Evolutionary conservation across 2,329 filamentous ascomycete species (phyloP), one percentile per base, ranked within the genome.

Genomic region (Paracorniculantispora psalliotae): DNA sequence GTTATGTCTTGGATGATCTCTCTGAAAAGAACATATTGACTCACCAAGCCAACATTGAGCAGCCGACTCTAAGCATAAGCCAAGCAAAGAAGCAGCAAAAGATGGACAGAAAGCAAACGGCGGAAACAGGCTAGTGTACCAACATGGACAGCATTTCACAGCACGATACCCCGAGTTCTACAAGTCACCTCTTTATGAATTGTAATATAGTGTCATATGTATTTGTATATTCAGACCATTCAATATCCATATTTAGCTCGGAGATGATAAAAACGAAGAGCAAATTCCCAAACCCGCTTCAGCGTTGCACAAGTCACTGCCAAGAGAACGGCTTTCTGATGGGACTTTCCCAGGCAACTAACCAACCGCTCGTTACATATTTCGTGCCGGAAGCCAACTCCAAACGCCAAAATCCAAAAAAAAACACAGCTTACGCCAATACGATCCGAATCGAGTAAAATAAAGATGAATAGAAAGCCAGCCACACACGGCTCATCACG

Each of bases 1-100:
- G 76, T 43, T 94, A 96, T 68, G 75, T 91, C 21, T 78, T 99
- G 33, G 94, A 99, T 69, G 83, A 91, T 58, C 77, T 97, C 13
- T 80, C 78, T 21, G 80, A 82, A 41, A 82, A 83, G 55, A 78
- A 80, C 12, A 71, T 91, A 19, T 67, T 65, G n/a, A 66, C 65
- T 52, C 81, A 84, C 61, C 77, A 75, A 67, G 74, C 75, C 60
- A 73, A 74, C 61, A 67, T 76, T 25, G 75, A 76, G 19, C 79
- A 82, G 19, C 75, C 79, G 25, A 70, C 71, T 17, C 67, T 84
- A 57, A 91, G 88, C 70, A 69, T 90, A 66, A 88, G 79, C 65
- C 88, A 90, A 73, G 88, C 88, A 8, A 81, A 80, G 66, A 91
- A 87, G 77, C 76, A 74, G 61, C 83, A 85, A 62, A 90, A 88